Conservation (phyloP, 805 yeast genomes). For the Kodamaea jinghongensis region DNA sequence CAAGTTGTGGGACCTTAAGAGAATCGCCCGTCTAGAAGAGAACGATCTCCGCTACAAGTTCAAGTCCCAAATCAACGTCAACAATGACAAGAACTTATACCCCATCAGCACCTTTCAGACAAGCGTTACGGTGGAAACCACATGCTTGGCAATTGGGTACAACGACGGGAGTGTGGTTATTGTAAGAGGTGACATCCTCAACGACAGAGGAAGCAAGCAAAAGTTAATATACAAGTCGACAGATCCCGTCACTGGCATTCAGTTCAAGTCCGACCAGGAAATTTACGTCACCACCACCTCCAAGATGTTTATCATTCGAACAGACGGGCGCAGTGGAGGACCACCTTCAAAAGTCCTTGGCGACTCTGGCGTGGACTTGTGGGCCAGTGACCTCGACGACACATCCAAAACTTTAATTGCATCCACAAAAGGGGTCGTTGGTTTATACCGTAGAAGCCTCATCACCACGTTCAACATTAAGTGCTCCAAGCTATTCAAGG, state of each 20-base stretch:
- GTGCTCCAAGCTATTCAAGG: conserved; percentile 42
- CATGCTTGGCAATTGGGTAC: conserved; percentile 72
- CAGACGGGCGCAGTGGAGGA: conserved; percentile 76
- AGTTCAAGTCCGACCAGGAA: conserved; percentile 52
- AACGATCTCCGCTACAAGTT: conserved; percentile 35
- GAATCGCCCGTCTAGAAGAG: conserved; percentile 32
- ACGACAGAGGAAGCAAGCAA: conserved; percentile 90
- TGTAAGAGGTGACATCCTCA: conserved; percentile 80
- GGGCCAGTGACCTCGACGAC: conserved; percentile 44
- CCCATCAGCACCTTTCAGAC: conserved; percentile 70
- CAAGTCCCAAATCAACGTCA: conserved; percentile 60
- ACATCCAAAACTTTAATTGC: conserved; percentile 55
- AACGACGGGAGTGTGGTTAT: conserved; percentile 81
- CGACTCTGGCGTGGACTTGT: conserved; percentile 47
- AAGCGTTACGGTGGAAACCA: conserved; percentile 43
- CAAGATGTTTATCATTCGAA: conserved; percentile 65
- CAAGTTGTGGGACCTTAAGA: conserved; percentile 70
- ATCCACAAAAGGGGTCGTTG: conserved; percentile 61
- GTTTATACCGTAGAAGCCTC: conserved; percentile 50
- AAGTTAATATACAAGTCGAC: conserved; percentile 68
- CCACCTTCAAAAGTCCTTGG: conserved; percentile 51
- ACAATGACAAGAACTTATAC: conserved; percentile 71
- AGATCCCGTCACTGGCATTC: conserved; percentile 80
- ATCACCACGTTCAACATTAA: conserved; percentile 56
- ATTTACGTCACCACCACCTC: conserved; percentile 76